Evolutionary conservation across 371 early-diverging fungal species (phyloP).

Genomic region (Rhizomucor pusillus): DNA sequence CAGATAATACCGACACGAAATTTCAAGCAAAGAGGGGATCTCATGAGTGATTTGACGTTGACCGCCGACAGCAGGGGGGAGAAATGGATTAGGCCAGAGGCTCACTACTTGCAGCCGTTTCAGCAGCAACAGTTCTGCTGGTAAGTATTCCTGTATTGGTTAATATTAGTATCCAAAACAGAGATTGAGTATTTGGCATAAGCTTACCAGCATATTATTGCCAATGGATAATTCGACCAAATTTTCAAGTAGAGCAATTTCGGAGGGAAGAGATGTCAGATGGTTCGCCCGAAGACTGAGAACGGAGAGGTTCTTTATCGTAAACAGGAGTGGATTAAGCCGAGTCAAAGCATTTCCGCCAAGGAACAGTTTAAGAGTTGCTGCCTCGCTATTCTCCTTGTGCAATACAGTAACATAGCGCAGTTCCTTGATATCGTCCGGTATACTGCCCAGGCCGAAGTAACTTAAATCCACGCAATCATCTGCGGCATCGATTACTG

Average conservation of each 20-base stretch:
- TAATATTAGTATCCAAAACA: background rate
- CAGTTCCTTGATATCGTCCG: slow-evolving; percentile 51
- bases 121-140: slow-evolving; percentile 31
- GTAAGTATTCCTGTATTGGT: slow-evolving; percentile 23
- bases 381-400: slow-evolving; percentile 41
- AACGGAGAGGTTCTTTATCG: slow-evolving; percentile 50
- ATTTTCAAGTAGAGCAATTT: slow-evolving; percentile 56
- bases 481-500: slow-evolving; percentile 51
- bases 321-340: slow-evolving; percentile 43
- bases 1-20: slow-evolving; percentile 18
- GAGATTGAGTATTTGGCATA: background rate
- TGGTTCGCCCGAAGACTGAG: slow-evolving; percentile 56
- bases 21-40: slow-evolving; percentile 23
- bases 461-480: slow-evolving; percentile 59
- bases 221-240: slow-evolving; percentile 58
- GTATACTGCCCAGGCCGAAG: slow-evolving; percentile 44
- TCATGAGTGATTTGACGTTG: slow-evolving; percentile 6
- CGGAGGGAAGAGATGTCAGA: slow-evolving; percentile 45
- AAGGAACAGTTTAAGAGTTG: slow-evolving; percentile 50
- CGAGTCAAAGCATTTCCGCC: slow-evolving; percentile 40
- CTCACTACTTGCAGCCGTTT: slow-evolving; percentile 24
- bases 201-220: slow-evolving; percentile 50
- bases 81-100: slow-evolving; percentile 37
- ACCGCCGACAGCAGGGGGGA: slow-evolving; percentile 3
- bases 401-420: slow-evolving; percentile 48